These are phyloP conservation scores for Lobulomyces angularis DNA, from an alignment of 192 early-diverging fungal species.

Conservation along the genomic window DNA sequence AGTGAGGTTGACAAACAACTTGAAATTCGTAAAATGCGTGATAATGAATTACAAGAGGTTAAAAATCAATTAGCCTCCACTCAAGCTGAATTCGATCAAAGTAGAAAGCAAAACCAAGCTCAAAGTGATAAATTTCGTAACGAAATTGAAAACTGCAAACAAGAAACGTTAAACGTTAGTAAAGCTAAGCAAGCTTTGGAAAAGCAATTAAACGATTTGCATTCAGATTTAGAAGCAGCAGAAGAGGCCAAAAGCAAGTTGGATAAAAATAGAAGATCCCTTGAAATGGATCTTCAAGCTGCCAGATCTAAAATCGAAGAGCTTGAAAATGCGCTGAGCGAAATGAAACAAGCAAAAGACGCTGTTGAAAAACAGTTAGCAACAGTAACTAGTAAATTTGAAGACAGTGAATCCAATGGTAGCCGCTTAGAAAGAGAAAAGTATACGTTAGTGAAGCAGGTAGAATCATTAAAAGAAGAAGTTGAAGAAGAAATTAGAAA, in stretches of 20 bases:
- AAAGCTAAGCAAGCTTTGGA: slow-evolving; percentile 24
- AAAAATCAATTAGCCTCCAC: slow-evolving; percentile 22
- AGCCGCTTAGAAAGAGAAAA: slow-evolving; percentile 41
- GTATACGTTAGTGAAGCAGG: slow-evolving; percentile 25
- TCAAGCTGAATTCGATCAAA: slow-evolving; percentile 34
- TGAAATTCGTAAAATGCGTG: slow-evolving; percentile 37
- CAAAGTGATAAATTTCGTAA: slow-evolving; percentile 27
- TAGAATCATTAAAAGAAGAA: slow-evolving; percentile 33
- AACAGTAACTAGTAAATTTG: slow-evolving; percentile 30
- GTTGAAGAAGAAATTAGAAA: slow-evolving; percentile 35
- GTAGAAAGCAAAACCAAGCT: slow-evolving; percentile 19
- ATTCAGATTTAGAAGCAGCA: slow-evolving; percentile 25
- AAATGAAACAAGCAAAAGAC: slow-evolving; percentile 49
- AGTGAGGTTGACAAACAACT: slow-evolving; percentile 38
- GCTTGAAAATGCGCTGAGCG: slow-evolving; percentile 48
- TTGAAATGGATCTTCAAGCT: slow-evolving; percentile 24
- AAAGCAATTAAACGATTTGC: slow-evolving; percentile 21
- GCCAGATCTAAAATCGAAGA: slow-evolving; percentile 20
- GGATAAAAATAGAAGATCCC: slow-evolving; percentile 27
- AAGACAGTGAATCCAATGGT: slow-evolving; percentile 38
- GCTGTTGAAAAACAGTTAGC: slow-evolving; percentile 56
- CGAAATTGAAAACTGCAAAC: slow-evolving; percentile 31
- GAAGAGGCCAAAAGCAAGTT: slow-evolving; percentile 22
- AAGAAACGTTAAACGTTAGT: slow-evolving; percentile 20
- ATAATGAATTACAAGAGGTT: slow-evolving; percentile 35